Evolutionary conservation across 148 eudicot genomes (phyloP), one percentile per base, ranked within the genome.

Genomic region (Silene conica): DNA sequence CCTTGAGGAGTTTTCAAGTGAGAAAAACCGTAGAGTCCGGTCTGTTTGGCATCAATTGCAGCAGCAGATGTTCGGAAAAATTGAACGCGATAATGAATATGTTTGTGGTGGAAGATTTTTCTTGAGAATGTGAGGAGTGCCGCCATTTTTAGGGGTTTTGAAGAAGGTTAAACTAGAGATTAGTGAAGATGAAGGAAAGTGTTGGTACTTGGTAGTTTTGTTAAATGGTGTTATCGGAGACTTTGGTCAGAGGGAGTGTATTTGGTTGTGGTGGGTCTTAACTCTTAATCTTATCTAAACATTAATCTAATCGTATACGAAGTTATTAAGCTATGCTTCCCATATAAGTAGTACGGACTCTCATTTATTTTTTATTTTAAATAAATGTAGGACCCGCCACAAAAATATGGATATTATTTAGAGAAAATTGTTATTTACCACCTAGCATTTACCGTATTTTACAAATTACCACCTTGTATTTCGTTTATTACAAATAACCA

Each of bases 1-100:
- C 94, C 98, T 38, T 79, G 77, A 79, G 98, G 85, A 73, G 85
- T 81, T 77, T 86, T 93, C 80, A 93, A 74, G 71, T 89, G 91
- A 69, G 83, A 34, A 73, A 89, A 85, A 55, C 97, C 97, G 64
- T 93, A 93, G 31, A 93, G 89, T 28, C 98, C 98, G 15, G 93
- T 79, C 68, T 87, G 84, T 70, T 80, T 80, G 5, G 70, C 48
- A 16, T 73, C 70, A 56, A 66, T 10, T 72, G 87, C 63, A 31
- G 87, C 87, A n/a, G 86, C 80, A 1, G 87, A 73, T 56, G 87
- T 81, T 70, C 78, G 85, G 60, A 82, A 68, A 63, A 58, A 69
- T 65, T 54, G 83, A 65, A 58, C 34, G 80, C 41, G 41, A 14
- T 25, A 1, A 19, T 23, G 55, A 15, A 50, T 9, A 50, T 50